Conservation (phyloP, 1,139 yeast genomes). For the Nakaseomyces delphensis region DNA sequence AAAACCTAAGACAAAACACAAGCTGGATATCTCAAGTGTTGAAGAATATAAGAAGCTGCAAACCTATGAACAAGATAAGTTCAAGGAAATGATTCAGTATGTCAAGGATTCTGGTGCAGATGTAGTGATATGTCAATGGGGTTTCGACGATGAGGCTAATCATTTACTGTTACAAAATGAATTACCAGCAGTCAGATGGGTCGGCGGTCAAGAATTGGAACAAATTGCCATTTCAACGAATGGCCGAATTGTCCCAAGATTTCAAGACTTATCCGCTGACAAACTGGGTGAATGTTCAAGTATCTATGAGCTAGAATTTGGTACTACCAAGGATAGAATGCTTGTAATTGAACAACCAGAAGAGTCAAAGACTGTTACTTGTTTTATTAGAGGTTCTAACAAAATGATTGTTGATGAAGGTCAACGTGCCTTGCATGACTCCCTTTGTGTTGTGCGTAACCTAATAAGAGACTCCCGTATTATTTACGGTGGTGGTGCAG, state of each 20-base stretch:
- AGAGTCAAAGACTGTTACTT: constrained; percentile 84
- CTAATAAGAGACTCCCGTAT: constrained; percentile 85
- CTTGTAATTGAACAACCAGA: constrained; percentile 86
- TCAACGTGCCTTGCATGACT: constrained; percentile 90
- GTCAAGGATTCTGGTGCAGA: constrained; percentile 92
- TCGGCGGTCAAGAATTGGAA: constrained; percentile 96
- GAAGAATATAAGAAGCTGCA: constrained; percentile 90
- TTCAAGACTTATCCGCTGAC: constrained; percentile 76
- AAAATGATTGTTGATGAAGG: constrained; percentile 98
- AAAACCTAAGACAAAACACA: constrained; percentile 97
- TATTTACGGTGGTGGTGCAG: constrained; percentile 98
- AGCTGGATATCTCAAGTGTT: constrained; percentile 81
- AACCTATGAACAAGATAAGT: constrained; percentile 83
- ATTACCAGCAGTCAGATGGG: constrained; percentile 97
- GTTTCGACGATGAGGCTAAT: constrained; percentile 98
- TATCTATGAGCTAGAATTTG: constrained; percentile 83
- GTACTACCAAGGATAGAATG: constrained; percentile 96
- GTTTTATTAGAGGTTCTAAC: constrained; percentile 89
- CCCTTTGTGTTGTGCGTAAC: constrained; percentile 94
- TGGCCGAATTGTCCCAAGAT: constrained; percentile 94
- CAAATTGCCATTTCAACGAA: constrained; percentile 94
- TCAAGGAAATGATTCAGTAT: constrained; percentile 78
- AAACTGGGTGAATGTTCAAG: constrained; percentile 85
- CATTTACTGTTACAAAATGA: constrained; percentile 81
- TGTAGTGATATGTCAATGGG: constrained; percentile 98